Conservation (phyloP, 495 filamentous ascomycete species). For the Hypoxylon fragiforme region DNA sequence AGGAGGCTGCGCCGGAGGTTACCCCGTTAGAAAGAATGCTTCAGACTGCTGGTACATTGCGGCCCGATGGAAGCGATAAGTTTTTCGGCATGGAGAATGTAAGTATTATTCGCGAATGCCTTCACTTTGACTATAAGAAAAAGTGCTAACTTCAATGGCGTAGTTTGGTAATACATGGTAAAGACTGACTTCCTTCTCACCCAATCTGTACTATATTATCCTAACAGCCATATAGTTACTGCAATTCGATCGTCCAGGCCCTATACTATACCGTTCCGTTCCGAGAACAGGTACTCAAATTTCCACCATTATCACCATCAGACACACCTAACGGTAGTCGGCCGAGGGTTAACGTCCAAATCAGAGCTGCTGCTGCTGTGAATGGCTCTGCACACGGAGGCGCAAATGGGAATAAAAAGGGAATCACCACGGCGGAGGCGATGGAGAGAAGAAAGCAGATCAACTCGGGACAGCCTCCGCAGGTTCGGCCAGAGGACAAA, state of each 20-base stretch:
- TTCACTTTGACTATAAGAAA: not conserved
- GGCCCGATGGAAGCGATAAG: constrained; percentile 92
- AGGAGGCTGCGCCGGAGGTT: constrained; percentile 64
- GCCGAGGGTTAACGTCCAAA: constrained; percentile 53
- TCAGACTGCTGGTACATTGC: constrained; percentile 73
- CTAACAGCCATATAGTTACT: constrained; percentile 67
- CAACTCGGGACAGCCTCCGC: constrained; percentile 44
- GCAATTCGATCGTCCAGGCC: constrained; percentile 96
- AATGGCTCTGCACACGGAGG: constrained; percentile 51
- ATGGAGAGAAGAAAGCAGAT: constrained; percentile 51
- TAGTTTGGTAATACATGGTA: constrained; percentile 99
- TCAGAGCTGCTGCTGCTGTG: constrained; percentile 49
- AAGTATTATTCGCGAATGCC: constrained; percentile 41
- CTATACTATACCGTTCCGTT: constrained; percentile 95
- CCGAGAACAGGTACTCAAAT: constrained; percentile 92
- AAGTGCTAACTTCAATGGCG: constrained; percentile 32
- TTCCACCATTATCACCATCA: constrained; percentile 63
- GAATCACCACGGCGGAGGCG: constrained; percentile 41
- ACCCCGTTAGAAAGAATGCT: constrained; percentile 85
- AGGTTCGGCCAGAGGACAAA: constrained; percentile 63
- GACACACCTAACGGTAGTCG: constrained; percentile 49
- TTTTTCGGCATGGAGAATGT: constrained; percentile 99
- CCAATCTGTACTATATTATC: not conserved
- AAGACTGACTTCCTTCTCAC: constrained; percentile 20
- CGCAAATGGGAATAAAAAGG: constrained; percentile 51